These are phyloP conservation scores for Bisporella sp. DNA, from an alignment of 2,329 filamentous ascomycete genomes.

Conservation along the genomic window DNA sequence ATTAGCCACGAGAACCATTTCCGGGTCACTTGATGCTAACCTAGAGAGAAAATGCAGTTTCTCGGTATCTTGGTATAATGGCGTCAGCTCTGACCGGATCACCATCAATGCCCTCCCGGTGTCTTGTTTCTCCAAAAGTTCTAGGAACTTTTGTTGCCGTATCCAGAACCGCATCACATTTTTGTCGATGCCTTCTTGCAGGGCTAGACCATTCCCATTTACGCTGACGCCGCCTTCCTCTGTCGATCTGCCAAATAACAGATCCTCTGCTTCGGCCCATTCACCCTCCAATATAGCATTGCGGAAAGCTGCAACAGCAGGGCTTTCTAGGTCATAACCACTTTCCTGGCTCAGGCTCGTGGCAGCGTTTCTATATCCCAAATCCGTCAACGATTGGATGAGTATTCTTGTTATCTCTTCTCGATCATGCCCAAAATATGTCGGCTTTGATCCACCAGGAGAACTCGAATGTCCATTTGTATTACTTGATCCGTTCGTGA, in stretches of 20 bases:
- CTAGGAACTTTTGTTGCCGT: conserved; percentile 90
- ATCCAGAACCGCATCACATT: conserved; percentile 82
- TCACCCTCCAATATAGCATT: conserved; percentile 70
- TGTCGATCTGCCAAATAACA: conserved; percentile 54
- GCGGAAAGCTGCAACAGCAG: conserved; percentile 79
- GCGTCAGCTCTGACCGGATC: conserved; percentile 81
- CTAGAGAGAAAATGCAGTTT: conserved; percentile 77
- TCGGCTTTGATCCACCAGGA: conserved; percentile 17
- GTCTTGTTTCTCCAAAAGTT: conserved; percentile 74
- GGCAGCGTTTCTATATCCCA: conserved; percentile 79
- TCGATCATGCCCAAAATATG: conserved; percentile 78
- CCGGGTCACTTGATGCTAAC: conserved; percentile 30
- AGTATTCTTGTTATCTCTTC: conserved; percentile 90
- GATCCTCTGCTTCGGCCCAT: conserved; percentile 78
- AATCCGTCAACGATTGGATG: conserved; percentile 82
- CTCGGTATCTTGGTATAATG: conserved; percentile 69
- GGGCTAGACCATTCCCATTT: conserved; percentile 55
- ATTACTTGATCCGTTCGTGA: conserved; percentile 47
- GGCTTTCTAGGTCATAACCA: conserved; percentile 79
- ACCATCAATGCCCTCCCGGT: conserved; percentile 69
- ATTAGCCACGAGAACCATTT: background rate
- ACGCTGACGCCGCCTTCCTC: conserved; percentile 38
- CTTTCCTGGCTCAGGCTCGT: conserved; percentile 71
- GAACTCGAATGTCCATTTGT: conserved; percentile 21
- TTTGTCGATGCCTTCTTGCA: conserved; percentile 68